Evolutionary conservation across 768 basidiomycete species (phyloP), one percentile per base, ranked within the genome.

Genomic region (Rhodotorula diobovata): DNA sequence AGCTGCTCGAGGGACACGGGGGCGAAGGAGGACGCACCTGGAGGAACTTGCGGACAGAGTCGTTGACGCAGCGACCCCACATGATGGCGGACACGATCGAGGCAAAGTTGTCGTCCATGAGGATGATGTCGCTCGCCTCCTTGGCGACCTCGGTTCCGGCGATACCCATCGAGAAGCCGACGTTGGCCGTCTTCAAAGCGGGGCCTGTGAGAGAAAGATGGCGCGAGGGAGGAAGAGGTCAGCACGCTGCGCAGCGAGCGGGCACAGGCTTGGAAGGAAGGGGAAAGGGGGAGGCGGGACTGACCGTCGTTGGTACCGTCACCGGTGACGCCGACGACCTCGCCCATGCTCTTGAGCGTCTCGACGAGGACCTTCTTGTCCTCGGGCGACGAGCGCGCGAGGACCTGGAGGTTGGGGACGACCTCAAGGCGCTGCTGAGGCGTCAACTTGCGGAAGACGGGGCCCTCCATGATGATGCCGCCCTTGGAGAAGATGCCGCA

Each of bases 261-360:
- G n/a, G n/a, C n/a, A n/a, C n/a, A n/a, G n/a, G n/a, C n/a, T n/a
- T n/a, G n/a, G n/a, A n/a, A n/a, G n/a, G n/a, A n/a, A n/a, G n/a
- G n/a, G n/a, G n/a, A n/a, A n/a, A n/a, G n/a, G n/a, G n/a, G n/a
- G n/a, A n/a, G n/a, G n/a, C n/a, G n/a, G n/a, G n/a, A n/a, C n/a
- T n/a, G n/a, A n/a, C 93, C 95, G 78, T 99, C 96, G 81, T 99
- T 98, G 9, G 94, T 96, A 73, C 96, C 96, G 73, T 98, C 96
- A 55, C 96, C 96, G 37, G 96, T 97, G 54, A 98, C 95, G 70
- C 92, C 92, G 37, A 94, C 90, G 69, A 93, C 88, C 80, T 95
- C 91, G 21, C 93, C 93, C 61, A 93, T 85, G 30, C 83, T 83
- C 79, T 91, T 91, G 58, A 97, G 85, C 30, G 88, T 92, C 79